Percentiles rank a stretch among this genome's conserved stretches.
These are phyloP conservation scores for Neurospora hispaniola DNA, from an alignment of 495 filamentous ascomycete species.

Conservation along the genomic window DNA sequence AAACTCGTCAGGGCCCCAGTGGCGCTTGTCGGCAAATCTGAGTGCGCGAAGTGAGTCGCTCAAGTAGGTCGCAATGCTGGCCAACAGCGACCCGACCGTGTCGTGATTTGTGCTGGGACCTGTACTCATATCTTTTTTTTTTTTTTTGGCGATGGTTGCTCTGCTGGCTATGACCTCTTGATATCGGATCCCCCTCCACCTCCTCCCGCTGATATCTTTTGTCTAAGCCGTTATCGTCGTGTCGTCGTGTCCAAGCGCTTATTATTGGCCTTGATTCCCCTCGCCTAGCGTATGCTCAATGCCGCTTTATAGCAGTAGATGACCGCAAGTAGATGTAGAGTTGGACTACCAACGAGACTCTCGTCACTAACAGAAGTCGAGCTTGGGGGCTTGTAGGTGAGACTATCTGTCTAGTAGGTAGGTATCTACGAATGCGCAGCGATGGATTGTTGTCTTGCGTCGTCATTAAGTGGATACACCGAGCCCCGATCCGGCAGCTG, in stretches of 20 bases:
- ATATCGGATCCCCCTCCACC: neutral
- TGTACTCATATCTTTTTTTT: constrained; percentile 5
- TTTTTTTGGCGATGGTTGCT: neutral
- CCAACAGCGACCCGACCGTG: constrained; percentile 39
- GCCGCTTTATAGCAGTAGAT: neutral
- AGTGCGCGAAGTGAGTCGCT: constrained; percentile 34
- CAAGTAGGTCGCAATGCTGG: constrained; percentile 35
- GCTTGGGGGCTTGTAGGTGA: neutral
- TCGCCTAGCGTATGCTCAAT: neutral
- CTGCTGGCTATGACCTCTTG: constrained; percentile 9
- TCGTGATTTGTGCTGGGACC: constrained; percentile 16
- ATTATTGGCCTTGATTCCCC: neutral
- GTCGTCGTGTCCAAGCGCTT: neutral
- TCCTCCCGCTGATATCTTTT: neutral
- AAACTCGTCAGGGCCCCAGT: constrained; percentile 39
- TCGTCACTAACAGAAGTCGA: neutral
- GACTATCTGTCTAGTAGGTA: neutral
- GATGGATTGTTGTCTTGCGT: neutral
- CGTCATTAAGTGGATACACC: neutral
- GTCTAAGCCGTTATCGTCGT: neutral
- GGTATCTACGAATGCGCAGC: neutral
- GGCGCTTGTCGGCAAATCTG: constrained; percentile 40
- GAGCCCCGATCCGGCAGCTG: neutral
- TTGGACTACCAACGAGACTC: neutral
- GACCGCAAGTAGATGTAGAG: neutral